phyloP scores from a whole-genome alignment of 768 basidiomycete genomes.

The Naematelia aurantialba region DNA sequence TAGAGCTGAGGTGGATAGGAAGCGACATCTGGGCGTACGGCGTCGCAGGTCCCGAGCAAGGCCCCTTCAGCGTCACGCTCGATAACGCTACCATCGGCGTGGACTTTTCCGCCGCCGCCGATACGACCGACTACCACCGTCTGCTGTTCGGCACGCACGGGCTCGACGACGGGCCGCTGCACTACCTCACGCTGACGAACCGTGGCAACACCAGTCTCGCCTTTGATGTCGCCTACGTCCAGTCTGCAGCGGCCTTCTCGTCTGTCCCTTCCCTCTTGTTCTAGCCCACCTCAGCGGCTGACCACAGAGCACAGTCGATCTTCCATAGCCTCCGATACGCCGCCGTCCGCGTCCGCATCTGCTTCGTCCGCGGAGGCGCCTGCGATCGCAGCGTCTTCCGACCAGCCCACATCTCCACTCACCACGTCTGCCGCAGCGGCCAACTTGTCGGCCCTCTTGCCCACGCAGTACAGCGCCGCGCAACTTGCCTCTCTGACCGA shows the following conservation, averaged over 20 bases:
- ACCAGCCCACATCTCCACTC: slow-evolving; percentile 1
- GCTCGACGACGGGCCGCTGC: slow-evolving; percentile 11
- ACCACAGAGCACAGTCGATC: too few relatives aligned
- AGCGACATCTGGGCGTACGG: slow-evolving; percentile 33
- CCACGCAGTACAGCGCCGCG: neutral
- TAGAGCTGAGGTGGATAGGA: slow-evolving; percentile 18
- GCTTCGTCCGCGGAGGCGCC: too few relatives aligned
- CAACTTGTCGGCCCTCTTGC: neutral
- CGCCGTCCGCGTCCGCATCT: too few relatives aligned
- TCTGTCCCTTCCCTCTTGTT: neutral
- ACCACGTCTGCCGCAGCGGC: neutral
- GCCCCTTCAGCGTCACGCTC: slow-evolving; percentile 16
- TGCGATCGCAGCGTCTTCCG: too few relatives aligned
- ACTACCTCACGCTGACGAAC: slow-evolving; percentile 18
- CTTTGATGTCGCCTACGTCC: slow-evolving; percentile 29
- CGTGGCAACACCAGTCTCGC: slow-evolving; percentile 19
- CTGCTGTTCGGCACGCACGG: slow-evolving; percentile 23
- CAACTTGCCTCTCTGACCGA: slow-evolving; percentile 16
- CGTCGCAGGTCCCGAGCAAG: slow-evolving; percentile 22
- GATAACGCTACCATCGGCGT: slow-evolving; percentile 17
- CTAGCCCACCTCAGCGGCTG: too few relatives aligned
- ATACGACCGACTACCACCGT: slow-evolving; percentile 4
- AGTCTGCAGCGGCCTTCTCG: neutral
- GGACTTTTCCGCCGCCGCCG: slow-evolving; percentile 9
- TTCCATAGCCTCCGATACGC: too few relatives aligned